Evolutionary conservation across 2,329 filamentous ascomycete species (phyloP).

Genomic region (Hansfordia pulvinata): DNA sequence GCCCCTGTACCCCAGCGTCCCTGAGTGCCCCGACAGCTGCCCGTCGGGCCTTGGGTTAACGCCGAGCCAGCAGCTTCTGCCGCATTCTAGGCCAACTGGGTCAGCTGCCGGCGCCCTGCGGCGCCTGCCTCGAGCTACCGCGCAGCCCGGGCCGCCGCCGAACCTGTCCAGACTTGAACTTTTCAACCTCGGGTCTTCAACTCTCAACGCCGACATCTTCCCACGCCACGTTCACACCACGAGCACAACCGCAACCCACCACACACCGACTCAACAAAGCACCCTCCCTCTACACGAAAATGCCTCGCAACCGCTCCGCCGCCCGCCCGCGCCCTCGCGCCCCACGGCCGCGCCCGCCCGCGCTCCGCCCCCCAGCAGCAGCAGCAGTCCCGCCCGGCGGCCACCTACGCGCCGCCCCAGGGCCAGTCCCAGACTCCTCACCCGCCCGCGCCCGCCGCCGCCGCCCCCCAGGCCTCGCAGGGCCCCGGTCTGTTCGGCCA

Average conservation of each 20-base stretch:
- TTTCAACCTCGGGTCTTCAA: no score
- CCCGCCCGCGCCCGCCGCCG: slow-evolving; percentile 29
- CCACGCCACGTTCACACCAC: not conserved
- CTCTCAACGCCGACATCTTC: no score
- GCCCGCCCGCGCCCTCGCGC: slow-evolving; percentile 41
- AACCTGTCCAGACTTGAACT: no score
- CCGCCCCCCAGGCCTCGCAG: slow-evolving; percentile 38
- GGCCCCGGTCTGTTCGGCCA: slow-evolving; percentile 85
- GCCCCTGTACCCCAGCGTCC: no score
- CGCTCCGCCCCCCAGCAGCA: slow-evolving; percentile 31
- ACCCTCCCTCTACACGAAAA: slow-evolving; percentile 24
- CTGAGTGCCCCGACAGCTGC: no score
- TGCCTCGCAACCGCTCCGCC: slow-evolving; percentile 69
- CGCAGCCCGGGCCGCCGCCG: no score
- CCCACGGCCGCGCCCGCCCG: slow-evolving; percentile 51
- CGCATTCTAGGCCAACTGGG: no score
- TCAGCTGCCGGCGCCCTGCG: no score
- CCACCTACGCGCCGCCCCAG: slow-evolving; percentile 43
- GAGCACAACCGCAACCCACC: not conserved
- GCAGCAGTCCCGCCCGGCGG: slow-evolving; percentile 56
- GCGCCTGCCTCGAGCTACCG: no score
- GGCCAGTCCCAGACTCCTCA: no score
- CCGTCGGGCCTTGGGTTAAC: no score
- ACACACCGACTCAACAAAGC: slow-evolving; percentile 1
- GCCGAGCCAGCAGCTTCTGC: no score